phyloP scores from a whole-genome alignment of 371 early-diverging fungal species.

The Chytridiales sp. region DNA sequence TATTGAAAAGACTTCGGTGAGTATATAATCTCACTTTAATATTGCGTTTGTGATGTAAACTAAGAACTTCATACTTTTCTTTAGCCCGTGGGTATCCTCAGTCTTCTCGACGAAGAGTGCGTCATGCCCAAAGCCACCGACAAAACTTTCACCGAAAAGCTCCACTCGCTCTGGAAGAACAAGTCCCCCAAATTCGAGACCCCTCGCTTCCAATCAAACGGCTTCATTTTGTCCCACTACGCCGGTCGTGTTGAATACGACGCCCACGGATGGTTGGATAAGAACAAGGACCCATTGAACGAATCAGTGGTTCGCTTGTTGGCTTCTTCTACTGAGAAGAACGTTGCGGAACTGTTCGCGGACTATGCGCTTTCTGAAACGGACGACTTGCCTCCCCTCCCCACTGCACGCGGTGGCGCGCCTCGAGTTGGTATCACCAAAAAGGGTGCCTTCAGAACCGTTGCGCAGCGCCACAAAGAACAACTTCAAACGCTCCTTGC shows the following conservation, averaged over 20 bases:
- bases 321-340: constrained; percentile 78
- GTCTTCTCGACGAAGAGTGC: constrained; percentile 99
- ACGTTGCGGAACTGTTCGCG: constrained; percentile 75
- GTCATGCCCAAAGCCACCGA: constrained; percentile 98
- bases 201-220: constrained; percentile 86
- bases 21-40: constrained; percentile 14
- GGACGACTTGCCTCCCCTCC: constrained; percentile 49
- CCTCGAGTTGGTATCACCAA: constrained; percentile 48
- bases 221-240: constrained; percentile 96
- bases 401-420: too few species aligned
- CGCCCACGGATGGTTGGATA: constrained; percentile 96
- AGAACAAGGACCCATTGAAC: constrained; percentile 99
- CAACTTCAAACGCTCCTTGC: constrained; percentile 89
- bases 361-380: constrained; percentile 70
- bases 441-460: constrained; percentile 93
- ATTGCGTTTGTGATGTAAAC: not conserved
- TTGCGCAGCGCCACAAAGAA: constrained; percentile 96
- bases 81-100: constrained; percentile 96
- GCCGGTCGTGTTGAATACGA: constrained; percentile 98
- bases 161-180: constrained; percentile 85
- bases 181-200: constrained; percentile 85
- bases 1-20: constrained; percentile 91
- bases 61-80: not conserved
- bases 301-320: constrained; percentile 90
- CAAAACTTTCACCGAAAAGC: constrained; percentile 93